Evolutionary conservation across 345 rosid genomes (phyloP).

Genomic region (Tarenaya hassleriana): DNA sequence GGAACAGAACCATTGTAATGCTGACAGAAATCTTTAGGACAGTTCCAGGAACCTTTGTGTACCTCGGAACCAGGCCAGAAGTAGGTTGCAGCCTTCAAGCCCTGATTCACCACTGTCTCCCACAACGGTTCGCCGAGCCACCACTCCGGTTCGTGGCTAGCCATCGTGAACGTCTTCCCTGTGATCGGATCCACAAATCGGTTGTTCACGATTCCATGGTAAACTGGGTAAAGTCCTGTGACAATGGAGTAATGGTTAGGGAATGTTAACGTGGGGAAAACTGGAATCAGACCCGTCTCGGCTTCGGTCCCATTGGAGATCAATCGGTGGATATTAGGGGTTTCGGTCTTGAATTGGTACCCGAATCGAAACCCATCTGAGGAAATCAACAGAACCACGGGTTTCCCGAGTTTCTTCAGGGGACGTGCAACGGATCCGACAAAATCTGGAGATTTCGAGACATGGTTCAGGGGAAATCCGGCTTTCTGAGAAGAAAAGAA

Average conservation of each 20-base stretch:
- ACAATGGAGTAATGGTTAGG: constrained; percentile 94
- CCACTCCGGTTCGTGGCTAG: constrained; percentile 83
- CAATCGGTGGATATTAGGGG: constrained; percentile 69
- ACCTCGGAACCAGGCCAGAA: constrained; percentile 99
- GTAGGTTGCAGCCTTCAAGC: constrained; percentile 72
- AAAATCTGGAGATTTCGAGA: constrained; percentile 25
- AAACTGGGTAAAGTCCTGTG: constrained; percentile 86
- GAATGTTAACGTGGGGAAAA: constrained; percentile 80
- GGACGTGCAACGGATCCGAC: constrained; percentile 38
- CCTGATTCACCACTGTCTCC: constrained; percentile 87
- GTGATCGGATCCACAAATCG: constrained; percentile 54
- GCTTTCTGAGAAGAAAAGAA: constrained; percentile 39
- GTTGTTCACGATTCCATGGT: constrained; percentile 76
- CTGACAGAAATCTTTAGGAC: constrained; percentile 56
- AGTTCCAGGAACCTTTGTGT: constrained; percentile 80
- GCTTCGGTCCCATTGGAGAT: constrained; percentile 83
- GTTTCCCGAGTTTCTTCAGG: constrained; percentile 52
- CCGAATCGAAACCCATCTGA: constrained; percentile 95
- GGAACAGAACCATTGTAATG: constrained; percentile 66
- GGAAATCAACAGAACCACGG: constrained; percentile 72
- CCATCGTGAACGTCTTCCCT: constrained; percentile 57
- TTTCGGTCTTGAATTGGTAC: constrained; percentile 71
- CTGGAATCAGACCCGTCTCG: constrained; percentile 76
- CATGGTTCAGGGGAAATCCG: constrained; percentile 1
- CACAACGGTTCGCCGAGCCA: constrained; percentile 95